These are phyloP conservation scores for Podospora australis DNA, from an alignment of 495 filamentous ascomycete species.

Conservation along the genomic window DNA sequence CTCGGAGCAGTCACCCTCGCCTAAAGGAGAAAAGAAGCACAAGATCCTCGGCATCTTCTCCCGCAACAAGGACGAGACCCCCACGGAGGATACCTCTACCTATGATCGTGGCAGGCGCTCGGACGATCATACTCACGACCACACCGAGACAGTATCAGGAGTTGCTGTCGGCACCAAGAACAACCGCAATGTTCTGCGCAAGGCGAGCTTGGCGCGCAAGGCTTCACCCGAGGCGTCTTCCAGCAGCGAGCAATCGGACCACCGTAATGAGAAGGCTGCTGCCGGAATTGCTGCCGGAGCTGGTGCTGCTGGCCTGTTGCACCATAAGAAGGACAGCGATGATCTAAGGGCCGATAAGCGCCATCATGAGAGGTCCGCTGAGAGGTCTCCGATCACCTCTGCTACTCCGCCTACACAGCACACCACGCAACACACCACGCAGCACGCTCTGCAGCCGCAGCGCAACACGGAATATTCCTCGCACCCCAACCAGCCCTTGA, in stretches of 20 bases:
- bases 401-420: not conserved
- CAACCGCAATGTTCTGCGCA: slow-evolving; percentile 4
- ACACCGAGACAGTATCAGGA: not conserved
- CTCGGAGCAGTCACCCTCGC: not conserved
- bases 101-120: slow-evolving; percentile 7
- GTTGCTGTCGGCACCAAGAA: not conserved
- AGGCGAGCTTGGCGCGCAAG: slow-evolving; percentile 1
- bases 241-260: slow-evolving; percentile 3
- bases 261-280: slow-evolving; percentile 22
- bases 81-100: slow-evolving; percentile 2
- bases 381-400: slow-evolving; percentile 2
- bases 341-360: no score
- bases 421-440: not conserved
- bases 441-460: not conserved
- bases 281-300: slow-evolving; percentile 23
- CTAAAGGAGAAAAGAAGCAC: slow-evolving; percentile 20
- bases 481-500: not conserved
- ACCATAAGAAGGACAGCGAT: slow-evolving; percentile 14
- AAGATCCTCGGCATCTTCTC: slow-evolving; percentile 26
- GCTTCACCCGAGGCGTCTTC: not conserved
- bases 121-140: not conserved
- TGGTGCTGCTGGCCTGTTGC: slow-evolving; percentile 14
- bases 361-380: no score
- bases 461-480: not conserved
- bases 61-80: slow-evolving; percentile 23